These are phyloP conservation scores for Rubus idaeus DNA, from an alignment of 306 rosid genomes.

Conservation along the genomic window DNA sequence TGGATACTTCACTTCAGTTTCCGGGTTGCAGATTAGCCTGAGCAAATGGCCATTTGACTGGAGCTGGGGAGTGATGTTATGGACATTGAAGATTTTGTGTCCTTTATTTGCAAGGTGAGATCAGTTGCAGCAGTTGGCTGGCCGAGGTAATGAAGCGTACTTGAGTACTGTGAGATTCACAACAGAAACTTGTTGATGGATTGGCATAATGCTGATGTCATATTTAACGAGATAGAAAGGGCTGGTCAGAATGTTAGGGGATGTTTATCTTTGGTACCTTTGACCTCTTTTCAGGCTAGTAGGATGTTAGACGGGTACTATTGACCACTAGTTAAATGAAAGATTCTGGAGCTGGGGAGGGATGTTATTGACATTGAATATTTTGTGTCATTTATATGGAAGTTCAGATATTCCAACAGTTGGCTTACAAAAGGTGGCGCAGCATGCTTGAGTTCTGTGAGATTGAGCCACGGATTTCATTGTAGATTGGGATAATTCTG, in stretches of 20 bases:
- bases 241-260: slow-evolving; percentile 22
- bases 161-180: slow-evolving; percentile 31
- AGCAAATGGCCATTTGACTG: slow-evolving; percentile 47
- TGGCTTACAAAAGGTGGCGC: slow-evolving; percentile 29
- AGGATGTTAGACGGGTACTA: slow-evolving; percentile 20
- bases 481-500: slow-evolving; percentile 28
- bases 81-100: slow-evolving; percentile 37
- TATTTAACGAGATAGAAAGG: background rate
- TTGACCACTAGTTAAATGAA: slow-evolving; percentile 11
- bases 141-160: slow-evolving; percentile 26
- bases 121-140: slow-evolving; percentile 45
- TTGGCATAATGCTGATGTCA: slow-evolving; percentile 19
- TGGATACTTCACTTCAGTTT: slow-evolving; percentile 65
- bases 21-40: slow-evolving; percentile 72
- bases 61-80: slow-evolving; percentile 28
- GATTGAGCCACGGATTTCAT: slow-evolving; percentile 4
- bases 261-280: background rate
- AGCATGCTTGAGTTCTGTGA: slow-evolving; percentile 34
- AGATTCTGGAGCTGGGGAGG: slow-evolving; percentile 34
- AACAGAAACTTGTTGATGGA: slow-evolving; percentile 13
- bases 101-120: slow-evolving; percentile 42
- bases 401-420: slow-evolving; percentile 40
- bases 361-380: slow-evolving; percentile 30
- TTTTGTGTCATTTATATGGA: slow-evolving; percentile 41
- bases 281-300: slow-evolving; percentile 27